Base-by-base conservation (phyloP, 1,139 yeast species). In the Arxiozyma slooffiae region DNA sequence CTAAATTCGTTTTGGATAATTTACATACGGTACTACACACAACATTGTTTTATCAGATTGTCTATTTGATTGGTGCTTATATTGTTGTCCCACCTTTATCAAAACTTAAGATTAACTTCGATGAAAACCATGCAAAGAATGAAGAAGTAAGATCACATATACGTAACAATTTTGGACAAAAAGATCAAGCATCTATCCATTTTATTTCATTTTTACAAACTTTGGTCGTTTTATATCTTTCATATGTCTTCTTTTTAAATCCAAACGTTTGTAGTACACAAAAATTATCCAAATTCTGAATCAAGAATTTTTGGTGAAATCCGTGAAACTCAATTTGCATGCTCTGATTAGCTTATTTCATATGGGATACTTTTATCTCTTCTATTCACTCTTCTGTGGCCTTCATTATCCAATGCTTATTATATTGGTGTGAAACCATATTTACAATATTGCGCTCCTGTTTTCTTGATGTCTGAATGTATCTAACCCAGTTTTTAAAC, bases 401-500 rank as follows among this genome's bases (percentile, higher is more conserved):
- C 17, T 92, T 90, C 64, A 76, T 86, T 55, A 67, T 89, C 54
- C 98, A 92, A 76, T 54, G 96, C 88, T 45, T 89, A 86, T 65
- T 68, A 71, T 26, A 77, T 81, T 58, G 79, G 82, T 21, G 64
- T 80, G 52, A 71, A 80, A 51, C 94, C 96, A 20, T 88, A 87
- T 77, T 78, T 87, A 56, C 75, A 82, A 64, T 87, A 87, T 61
- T 90, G 88, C 74, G 81, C 88, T 18, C 94, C 96, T 1, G 79
- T 82, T 9, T 92, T 92, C 68, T 74, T 92, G 60, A 62, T 88
- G 54, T 92, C 90, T 70, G 98, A 92, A 69, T 75, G n/a, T 85
- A 52, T 86, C 96, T 21, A 92, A 97, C 8, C 97, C 98, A 14
- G n/a, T 90, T 90, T 65, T 81, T 92, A 52, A 90, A 92, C 70